These are phyloP conservation scores for Boletus speciosus DNA, from an alignment of 768 basidiomycete genomes.

Conservation along the genomic window DNA sequence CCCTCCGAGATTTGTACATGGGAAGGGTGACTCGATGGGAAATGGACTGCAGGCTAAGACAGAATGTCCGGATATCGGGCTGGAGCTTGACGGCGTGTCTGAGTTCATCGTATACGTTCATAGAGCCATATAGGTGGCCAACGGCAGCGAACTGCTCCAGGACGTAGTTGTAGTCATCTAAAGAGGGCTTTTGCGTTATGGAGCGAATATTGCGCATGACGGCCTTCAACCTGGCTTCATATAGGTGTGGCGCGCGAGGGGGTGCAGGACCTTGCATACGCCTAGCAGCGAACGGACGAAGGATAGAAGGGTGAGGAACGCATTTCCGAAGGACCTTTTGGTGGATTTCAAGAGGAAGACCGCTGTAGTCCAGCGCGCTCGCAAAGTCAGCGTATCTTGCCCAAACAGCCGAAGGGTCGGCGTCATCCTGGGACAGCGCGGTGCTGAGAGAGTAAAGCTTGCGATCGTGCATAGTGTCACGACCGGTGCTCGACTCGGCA, in stretches of 20 bases:
- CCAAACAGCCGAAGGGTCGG: slow-evolving; percentile 58
- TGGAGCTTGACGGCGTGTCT: slow-evolving; percentile 35
- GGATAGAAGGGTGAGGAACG: slow-evolving; percentile 42
- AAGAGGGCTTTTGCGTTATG: slow-evolving; percentile 36
- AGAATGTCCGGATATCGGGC: slow-evolving; percentile 57
- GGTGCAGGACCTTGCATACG: slow-evolving; percentile 38
- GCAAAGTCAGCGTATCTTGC: slow-evolving; percentile 57
- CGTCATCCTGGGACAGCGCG: slow-evolving; percentile 29
- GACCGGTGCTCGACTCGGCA: slow-evolving; percentile 5
- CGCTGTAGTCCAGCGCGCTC: slow-evolving; percentile 42
- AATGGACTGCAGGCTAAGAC: slow-evolving; percentile 64
- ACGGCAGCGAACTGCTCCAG: slow-evolving; percentile 72
- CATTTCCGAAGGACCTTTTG: slow-evolving; percentile 68
- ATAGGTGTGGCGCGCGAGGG: slow-evolving; percentile 43
- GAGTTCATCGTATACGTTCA: slow-evolving; percentile 62
- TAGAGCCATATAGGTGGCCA: slow-evolving; percentile 62
- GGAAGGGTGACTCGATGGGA: slow-evolving; percentile 66
- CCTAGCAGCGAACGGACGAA: slow-evolving; percentile 45
- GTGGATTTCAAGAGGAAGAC: slow-evolving; percentile 62
- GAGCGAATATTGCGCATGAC: slow-evolving; percentile 70
- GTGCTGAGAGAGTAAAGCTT: slow-evolving; percentile 28
- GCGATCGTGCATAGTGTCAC: slow-evolving; percentile 16
- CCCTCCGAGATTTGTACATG: slow-evolving; percentile 36
- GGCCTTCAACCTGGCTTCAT: slow-evolving; percentile 64
- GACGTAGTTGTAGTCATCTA: slow-evolving; percentile 75